phyloP scores from a whole-genome alignment of 2,329 filamentous ascomycete species.

The Ophiostoma australiae region DNA sequence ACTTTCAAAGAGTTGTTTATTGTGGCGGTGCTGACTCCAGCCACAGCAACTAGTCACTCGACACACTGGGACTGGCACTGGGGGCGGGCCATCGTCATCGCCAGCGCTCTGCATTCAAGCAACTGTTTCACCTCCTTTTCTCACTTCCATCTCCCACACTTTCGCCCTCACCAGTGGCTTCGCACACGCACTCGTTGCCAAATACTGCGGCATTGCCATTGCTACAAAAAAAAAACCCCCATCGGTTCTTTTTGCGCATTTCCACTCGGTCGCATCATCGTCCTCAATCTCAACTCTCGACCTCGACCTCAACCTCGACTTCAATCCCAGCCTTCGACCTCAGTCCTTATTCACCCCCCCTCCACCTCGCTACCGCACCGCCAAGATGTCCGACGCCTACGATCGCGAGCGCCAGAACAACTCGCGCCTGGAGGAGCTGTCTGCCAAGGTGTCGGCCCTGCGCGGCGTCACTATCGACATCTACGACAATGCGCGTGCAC shows the following conservation, averaged over 20 bases:
- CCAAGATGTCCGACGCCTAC: conserved; percentile 67
- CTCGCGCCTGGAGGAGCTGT: conserved; percentile 83
- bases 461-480: conserved; percentile 95
- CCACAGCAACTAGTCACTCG: background rate
- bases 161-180: background rate
- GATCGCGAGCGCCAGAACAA: conserved; percentile 90
- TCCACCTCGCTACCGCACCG: background rate
- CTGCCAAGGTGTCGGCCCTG: conserved; percentile 83
- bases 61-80: background rate
- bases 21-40: conserved; percentile 10
- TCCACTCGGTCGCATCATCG: background rate
- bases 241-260: background rate
- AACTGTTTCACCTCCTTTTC: conserved; percentile 10
- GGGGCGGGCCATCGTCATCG: conserved; percentile 11
- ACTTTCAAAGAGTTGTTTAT: background rate
- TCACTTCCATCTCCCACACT: background rate
- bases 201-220: background rate
- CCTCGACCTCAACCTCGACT: background rate
- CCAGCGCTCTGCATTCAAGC: background rate
- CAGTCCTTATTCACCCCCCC: background rate
- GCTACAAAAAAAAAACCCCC: background rate
- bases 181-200: conserved; percentile 6
- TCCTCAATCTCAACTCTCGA: too few species aligned
- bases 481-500: conserved; percentile 88
- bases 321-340: background rate